A percentile compares a stretch with the other conserved stretches of the same genome.
Conservation (phyloP, 805 yeast species). For the Pichia sporocuriosa region DNA sequence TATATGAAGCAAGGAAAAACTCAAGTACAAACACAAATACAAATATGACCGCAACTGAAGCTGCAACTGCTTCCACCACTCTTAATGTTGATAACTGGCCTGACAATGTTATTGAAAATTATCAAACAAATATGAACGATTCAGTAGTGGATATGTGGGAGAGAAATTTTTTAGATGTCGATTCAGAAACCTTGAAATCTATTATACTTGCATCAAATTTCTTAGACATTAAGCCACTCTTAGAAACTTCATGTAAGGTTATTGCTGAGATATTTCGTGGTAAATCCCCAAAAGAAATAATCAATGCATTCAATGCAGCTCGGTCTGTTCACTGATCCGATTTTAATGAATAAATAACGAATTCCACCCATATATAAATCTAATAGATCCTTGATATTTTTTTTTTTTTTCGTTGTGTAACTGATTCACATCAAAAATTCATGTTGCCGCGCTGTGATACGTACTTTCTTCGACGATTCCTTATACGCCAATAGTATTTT, state of each 20-base stretch:
- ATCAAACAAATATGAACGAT: conserved; percentile 47
- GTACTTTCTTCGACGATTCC: no score
- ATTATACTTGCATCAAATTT: conserved; percentile 75
- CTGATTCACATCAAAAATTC: no score
- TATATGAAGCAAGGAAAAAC: background rate
- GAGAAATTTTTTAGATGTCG: conserved; percentile 79
- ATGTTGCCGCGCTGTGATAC: background rate
- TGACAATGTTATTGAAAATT: conserved; percentile 46
- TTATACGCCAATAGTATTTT: no score
- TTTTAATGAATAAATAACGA: background rate
- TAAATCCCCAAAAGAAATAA: conserved; percentile 64
- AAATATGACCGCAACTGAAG: no score
- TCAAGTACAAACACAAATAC: background rate
- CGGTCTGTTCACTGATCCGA: background rate
- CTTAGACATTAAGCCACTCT: conserved; percentile 59
- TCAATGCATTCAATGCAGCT: conserved; percentile 58
- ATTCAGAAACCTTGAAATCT: conserved; percentile 70
- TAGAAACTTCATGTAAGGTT: conserved; percentile 64
- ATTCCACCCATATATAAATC: no score
- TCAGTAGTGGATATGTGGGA: conserved; percentile 66
- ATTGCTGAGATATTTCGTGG: conserved; percentile 76
- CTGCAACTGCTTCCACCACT: background rate
- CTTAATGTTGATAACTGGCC: conserved; percentile 1
- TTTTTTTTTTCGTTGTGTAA: no score
- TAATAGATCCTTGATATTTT: no score